A percentile compares a stretch with the other conserved stretches of the same genome.
Conservation (phyloP, 2,329 filamentous ascomycete species). For the Tothia fuscella region DNA sequence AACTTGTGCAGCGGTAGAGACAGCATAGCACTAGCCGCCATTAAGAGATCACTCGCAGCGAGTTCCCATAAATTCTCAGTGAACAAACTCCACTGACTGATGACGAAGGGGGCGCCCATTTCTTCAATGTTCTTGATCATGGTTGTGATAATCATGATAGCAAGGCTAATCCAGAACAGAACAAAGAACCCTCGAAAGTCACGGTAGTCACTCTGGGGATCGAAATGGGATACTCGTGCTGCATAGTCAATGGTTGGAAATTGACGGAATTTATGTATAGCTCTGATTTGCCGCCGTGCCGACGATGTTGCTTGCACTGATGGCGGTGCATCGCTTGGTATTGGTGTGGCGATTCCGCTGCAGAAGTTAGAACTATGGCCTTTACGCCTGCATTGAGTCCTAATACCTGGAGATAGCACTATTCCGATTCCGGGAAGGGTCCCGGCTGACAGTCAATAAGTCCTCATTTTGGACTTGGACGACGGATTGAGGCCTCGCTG, state of each 20-base stretch:
- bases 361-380: not conserved
- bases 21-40: conserved; percentile 65
- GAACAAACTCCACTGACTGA: conserved; percentile 80
- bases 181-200: conserved; percentile 98
- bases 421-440: too few relatives aligned
- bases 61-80: conserved; percentile 82
- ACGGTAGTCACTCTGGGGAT: conserved; percentile 78
- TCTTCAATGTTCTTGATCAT: conserved; percentile 89
- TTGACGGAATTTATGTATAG: conserved; percentile 67
- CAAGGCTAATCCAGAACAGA: conserved; percentile 92
- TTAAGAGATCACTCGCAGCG: conserved; percentile 68
- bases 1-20: conserved; percentile 62
- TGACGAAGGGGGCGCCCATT: conserved; percentile 73
- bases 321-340: conserved; percentile 83
- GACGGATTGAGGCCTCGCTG: conserved; percentile 22
- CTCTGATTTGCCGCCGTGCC: conserved; percentile 71
- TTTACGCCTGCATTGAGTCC: too few relatives aligned
- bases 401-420: not conserved
- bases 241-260: conserved; percentile 92
- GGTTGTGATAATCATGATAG: conserved; percentile 94
- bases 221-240: conserved; percentile 87
- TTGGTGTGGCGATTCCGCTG: conserved; percentile 72
- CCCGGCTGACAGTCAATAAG: conserved; percentile 16
- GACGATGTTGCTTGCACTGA: conserved; percentile 78
- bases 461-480: conserved; percentile 24